Evolutionary conservation across 257 asterid genomes (phyloP).

Genomic region (Salvia miltiorrhiza): DNA sequence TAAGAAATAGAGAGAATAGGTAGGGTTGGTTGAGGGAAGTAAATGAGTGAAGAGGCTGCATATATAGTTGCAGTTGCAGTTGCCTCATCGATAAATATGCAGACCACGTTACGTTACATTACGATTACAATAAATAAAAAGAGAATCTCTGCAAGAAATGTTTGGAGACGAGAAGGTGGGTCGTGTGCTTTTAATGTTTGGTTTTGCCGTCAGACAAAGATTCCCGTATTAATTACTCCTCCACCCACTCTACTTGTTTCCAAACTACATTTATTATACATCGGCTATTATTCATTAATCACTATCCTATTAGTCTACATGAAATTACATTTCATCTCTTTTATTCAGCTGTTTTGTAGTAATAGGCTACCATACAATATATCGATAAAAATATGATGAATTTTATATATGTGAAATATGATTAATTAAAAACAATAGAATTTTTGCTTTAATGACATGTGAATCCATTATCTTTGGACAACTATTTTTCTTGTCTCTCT

Average conservation of each 20-base stretch:
- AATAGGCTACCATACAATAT: too few species aligned
- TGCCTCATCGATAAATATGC: constrained; percentile 6
- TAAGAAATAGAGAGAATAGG: not conserved
- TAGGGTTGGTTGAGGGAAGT: constrained; percentile 32
- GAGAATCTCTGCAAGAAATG: constrained; percentile 27
- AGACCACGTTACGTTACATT: not conserved
- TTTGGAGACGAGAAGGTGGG: not conserved
- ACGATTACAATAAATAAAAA: constrained; percentile 11
- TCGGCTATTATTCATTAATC: not conserved
- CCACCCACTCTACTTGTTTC: constrained; percentile 20
- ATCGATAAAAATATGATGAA: too few species aligned
- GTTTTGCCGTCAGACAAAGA: constrained; percentile 36
- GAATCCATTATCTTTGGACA: too few species aligned
- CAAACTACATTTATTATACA: constrained; percentile 13
- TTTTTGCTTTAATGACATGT: too few species aligned
- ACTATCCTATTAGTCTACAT: too few species aligned
- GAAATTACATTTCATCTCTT: too few species aligned
- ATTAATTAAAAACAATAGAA: too few species aligned
- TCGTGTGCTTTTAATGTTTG: constrained; percentile 12
- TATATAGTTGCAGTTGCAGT: not conserved
- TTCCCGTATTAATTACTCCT: constrained; percentile 29
- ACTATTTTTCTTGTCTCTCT: too few species aligned
- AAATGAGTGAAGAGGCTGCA: constrained; percentile 18
- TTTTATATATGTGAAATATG: too few species aligned
- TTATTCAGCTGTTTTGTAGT: too few species aligned